Evolutionary conservation across 228 moss, liverwort and hornwort species (phyloP).

Genomic region (Sphagnum magellanicum): DNA sequence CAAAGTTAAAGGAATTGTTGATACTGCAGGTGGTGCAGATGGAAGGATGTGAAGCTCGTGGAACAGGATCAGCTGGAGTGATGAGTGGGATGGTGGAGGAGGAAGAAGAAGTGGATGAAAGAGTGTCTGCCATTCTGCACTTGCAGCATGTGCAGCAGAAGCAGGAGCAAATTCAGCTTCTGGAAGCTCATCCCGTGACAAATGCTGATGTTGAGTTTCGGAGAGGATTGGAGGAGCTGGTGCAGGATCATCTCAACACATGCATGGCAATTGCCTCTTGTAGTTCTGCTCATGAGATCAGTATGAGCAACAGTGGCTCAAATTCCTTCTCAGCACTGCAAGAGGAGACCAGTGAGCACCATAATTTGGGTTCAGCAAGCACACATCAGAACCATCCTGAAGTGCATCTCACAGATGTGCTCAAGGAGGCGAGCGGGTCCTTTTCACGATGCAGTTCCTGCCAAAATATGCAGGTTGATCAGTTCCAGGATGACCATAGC

Average conservation of each 20-base stretch:
- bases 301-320: conserved; percentile 14
- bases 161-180: conserved; percentile 64
- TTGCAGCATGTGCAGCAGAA: conserved; percentile 72
- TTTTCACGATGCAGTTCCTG: conserved; percentile 12
- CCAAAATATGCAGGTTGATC: conserved; percentile 13
- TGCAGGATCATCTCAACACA: conserved; percentile 70
- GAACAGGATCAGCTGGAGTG: conserved; percentile 7
- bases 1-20: no score
- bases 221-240: conserved; percentile 72
- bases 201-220: conserved; percentile 77
- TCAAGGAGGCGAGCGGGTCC: conserved; percentile 20
- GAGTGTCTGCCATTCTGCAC: conserved; percentile 55
- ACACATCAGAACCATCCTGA: conserved; percentile 11
- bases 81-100: conserved; percentile 24
- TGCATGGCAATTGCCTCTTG: conserved; percentile 82
- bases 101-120: conserved; percentile 49
- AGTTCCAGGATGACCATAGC: conserved; percentile 13
- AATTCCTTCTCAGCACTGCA: conserved; percentile 27
- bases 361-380: conserved; percentile 1
- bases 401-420: conserved; percentile 10
- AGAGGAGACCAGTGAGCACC: conserved; percentile 14
- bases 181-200: conserved; percentile 73
- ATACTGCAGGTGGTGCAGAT: conserved; percentile 8
- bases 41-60: conserved; percentile 17
- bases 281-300: conserved; percentile 50